Conservation (phyloP, 768 basidiomycete species). For the Pleurotus cornucopiae region DNA sequence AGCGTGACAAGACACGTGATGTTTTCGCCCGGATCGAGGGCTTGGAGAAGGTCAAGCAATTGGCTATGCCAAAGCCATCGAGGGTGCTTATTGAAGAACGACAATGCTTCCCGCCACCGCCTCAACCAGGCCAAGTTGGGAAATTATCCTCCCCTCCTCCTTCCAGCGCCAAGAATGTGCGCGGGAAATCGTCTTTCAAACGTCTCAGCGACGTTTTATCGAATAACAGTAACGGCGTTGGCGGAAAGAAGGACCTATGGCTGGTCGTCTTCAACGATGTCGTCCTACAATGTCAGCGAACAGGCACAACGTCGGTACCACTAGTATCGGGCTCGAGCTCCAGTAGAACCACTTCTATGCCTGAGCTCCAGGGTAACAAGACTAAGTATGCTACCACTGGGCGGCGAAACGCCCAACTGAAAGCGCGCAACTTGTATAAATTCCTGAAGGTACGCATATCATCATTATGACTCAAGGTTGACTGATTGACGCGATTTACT, state of each 20-base stretch:
- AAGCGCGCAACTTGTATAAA: slow-evolving; percentile 89
- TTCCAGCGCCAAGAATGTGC: slow-evolving; percentile 54
- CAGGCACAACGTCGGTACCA: slow-evolving; percentile 83
- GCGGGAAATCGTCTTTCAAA: slow-evolving; percentile 83
- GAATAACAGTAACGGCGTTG: slow-evolving; percentile 49
- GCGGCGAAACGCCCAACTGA: slow-evolving; percentile 68
- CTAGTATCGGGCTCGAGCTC: slow-evolving; percentile 64
- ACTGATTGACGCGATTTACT: neutral
- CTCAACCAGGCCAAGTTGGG: slow-evolving; percentile 19
- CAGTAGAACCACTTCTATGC: slow-evolving; percentile 63
- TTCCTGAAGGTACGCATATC: slow-evolving; percentile 69
- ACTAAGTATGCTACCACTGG: slow-evolving; percentile 83
- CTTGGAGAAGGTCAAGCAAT: slow-evolving; percentile 87
- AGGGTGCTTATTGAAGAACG: slow-evolving; percentile 85
- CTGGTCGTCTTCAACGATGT: slow-evolving; percentile 96
- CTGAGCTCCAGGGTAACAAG: slow-evolving; percentile 74
- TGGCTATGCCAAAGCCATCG: slow-evolving; percentile 87
- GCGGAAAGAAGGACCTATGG: slow-evolving; percentile 87
- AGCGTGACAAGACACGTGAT: slow-evolving; percentile 92
- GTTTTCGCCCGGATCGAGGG: slow-evolving; percentile 96
- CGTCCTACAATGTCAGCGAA: slow-evolving; percentile 84
- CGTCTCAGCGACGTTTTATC: slow-evolving; percentile 83
- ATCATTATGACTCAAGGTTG: slow-evolving; percentile 1
- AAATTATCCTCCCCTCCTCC: slow-evolving; percentile 41
- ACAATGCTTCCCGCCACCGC: slow-evolving; percentile 37